These are phyloP conservation scores for Colletotrichum coccodes DNA, from an alignment of 2,329 filamentous ascomycete genomes.

Conservation along the genomic window DNA sequence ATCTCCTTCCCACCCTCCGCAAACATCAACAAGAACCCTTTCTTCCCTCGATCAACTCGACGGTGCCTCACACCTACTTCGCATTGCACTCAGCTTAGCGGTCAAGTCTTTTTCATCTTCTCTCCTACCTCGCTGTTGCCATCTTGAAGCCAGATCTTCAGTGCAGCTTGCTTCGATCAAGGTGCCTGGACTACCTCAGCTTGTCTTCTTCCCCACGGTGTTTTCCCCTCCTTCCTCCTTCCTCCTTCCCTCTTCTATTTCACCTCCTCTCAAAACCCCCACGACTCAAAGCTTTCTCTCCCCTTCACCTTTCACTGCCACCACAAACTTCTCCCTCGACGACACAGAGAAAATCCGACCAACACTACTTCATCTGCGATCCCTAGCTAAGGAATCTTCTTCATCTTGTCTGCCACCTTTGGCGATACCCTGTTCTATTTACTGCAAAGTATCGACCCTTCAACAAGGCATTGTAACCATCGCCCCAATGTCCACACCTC, in stretches of 20 bases:
- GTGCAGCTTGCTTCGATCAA: neutral
- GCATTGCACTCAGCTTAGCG: neutral
- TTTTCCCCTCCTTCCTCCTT: conserved; percentile 4
- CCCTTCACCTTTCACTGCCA: conserved; percentile 11
- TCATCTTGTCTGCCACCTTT: conserved; percentile 30
- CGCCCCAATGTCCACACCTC: conserved; percentile 28
- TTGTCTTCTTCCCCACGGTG: conserved; percentile 22
- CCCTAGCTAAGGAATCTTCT: conserved; percentile 25
- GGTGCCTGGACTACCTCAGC: neutral
- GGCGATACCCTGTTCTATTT: conserved; percentile 25
- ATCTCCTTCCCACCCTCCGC: neutral
- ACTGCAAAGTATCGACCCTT: conserved; percentile 22
- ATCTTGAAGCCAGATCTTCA: neutral
- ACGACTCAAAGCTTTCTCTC: conserved; percentile 5
- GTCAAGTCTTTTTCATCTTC: neutral
- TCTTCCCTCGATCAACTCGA: neutral
- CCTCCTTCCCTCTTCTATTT: neutral
- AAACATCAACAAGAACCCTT: neutral
- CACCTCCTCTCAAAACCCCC: neutral
- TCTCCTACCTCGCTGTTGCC: neutral
- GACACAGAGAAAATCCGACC: conserved; percentile 3
- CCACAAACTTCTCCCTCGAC: conserved; percentile 10
- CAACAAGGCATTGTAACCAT: neutral
- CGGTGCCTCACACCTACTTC: neutral
- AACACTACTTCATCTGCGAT: conserved; percentile 1